Evolutionary conservation across 2,329 filamentous ascomycete genomes (phyloP).

Genomic region (Cladosporium halotolerans): DNA sequence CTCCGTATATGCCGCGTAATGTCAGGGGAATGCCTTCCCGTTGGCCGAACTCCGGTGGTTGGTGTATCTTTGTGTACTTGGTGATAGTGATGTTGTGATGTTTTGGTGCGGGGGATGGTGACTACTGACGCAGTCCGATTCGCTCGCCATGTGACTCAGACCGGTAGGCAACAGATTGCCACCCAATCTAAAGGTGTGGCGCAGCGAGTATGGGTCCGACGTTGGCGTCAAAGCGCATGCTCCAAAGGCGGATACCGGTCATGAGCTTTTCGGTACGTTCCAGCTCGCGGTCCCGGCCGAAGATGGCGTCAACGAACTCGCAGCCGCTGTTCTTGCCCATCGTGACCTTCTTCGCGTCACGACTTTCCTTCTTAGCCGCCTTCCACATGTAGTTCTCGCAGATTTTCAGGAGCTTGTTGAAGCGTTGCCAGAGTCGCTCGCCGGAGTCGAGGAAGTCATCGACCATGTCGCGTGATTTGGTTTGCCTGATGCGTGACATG

Average conservation of each 20-base stretch:
- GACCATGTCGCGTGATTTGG: constrained; percentile 71
- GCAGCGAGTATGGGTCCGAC: constrained; percentile 72
- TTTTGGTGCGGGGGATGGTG: background rate
- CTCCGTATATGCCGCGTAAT: constrained; percentile 8
- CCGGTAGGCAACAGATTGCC: constrained; percentile 1
- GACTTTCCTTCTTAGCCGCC: constrained; percentile 65
- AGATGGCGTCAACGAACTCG: constrained; percentile 94
- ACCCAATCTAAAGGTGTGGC: constrained; percentile 6
- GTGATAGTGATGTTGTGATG: constrained; percentile 2
- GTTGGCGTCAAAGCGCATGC: constrained; percentile 90
- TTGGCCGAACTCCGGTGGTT: constrained; percentile 7
- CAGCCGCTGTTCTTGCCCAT: constrained; percentile 89
- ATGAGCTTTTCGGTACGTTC: constrained; percentile 90
- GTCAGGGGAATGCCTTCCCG: constrained; percentile 1
- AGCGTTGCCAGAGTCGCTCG: constrained; percentile 76
- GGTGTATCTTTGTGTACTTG: background rate
- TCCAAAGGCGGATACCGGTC: constrained; percentile 81
- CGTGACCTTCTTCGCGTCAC: constrained; percentile 56
- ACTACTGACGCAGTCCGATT: background rate
- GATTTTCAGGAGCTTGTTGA: constrained; percentile 78
- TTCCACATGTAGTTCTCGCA: constrained; percentile 96
- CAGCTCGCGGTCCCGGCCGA: constrained; percentile 83
- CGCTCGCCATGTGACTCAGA: background rate
- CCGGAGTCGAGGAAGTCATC: constrained; percentile 87
- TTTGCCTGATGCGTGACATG: constrained; percentile 62